These are phyloP conservation scores for Forsythia viridissima DNA, from an alignment of 257 asterid genomes.

Conservation along the genomic window DNA sequence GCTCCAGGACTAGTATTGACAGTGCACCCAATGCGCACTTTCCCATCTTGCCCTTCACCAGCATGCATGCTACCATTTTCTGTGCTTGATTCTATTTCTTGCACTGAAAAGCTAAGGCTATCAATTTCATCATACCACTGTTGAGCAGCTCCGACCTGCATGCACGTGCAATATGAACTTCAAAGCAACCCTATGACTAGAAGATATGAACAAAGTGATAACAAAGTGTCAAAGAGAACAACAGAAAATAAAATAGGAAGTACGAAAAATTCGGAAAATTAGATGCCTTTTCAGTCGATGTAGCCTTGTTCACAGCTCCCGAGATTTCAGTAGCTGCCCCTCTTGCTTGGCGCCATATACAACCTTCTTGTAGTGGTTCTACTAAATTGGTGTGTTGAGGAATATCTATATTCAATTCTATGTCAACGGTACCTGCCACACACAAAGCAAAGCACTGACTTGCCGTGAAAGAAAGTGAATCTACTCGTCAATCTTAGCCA, in stretches of 20 bases:
- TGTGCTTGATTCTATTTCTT: slow-evolving; percentile 38
- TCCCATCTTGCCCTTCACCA: slow-evolving; percentile 46
- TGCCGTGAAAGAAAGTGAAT: neutral
- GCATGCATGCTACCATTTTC: slow-evolving; percentile 29
- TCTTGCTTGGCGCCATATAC: slow-evolving; percentile 85
- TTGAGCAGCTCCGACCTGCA: slow-evolving; percentile 77
- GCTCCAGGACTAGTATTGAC: slow-evolving; percentile 92
- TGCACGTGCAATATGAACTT: slow-evolving; percentile 16
- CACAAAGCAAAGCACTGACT: neutral
- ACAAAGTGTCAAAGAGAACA: neutral
- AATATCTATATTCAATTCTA: slow-evolving; percentile 53
- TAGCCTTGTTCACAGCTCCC: slow-evolving; percentile 45
- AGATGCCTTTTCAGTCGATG: slow-evolving; percentile 59
- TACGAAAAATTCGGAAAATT: slow-evolving; percentile 6
- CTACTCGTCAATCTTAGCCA: neutral
- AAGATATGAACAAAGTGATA: slow-evolving; percentile 5
- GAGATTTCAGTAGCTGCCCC: slow-evolving; percentile 83
- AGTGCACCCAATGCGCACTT: slow-evolving; percentile 55
- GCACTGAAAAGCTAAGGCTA: slow-evolving; percentile 41
- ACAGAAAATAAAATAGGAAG: slow-evolving; percentile 12
- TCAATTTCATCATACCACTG: slow-evolving; percentile 82
- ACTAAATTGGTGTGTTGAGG: slow-evolving; percentile 67
- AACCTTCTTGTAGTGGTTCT: slow-evolving; percentile 71
- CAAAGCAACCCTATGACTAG: slow-evolving; percentile 14
- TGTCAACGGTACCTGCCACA: slow-evolving; percentile 68